Conservation (phyloP, 2,329 filamentous ascomycete species). For the Graphiopsis chlorocephala region DNA sequence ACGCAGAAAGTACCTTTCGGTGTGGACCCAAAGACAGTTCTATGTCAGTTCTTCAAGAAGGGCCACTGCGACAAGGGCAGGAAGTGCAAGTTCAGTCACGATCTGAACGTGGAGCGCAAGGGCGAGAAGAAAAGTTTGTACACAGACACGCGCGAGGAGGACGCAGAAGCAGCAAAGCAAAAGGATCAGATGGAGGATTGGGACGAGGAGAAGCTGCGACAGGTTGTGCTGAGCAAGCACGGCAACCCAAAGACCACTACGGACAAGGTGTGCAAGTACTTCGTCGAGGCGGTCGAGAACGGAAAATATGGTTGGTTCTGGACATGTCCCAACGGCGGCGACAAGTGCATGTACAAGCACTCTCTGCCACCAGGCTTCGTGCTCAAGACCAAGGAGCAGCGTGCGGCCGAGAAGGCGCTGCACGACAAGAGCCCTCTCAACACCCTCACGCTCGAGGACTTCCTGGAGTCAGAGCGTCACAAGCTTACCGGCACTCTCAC, state of each 20-base stretch:
- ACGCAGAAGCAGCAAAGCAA: conserved; percentile 71
- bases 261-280: conserved; percentile 99
- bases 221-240: conserved; percentile 92
- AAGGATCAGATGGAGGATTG: conserved; percentile 91
- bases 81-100: conserved; percentile 98
- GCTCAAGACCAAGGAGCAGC: conserved; percentile 95
- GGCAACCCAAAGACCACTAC: conserved; percentile 93
- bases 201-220: conserved; percentile 93
- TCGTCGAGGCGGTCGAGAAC: conserved; percentile 95
- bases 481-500: conserved; percentile 90
- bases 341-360: conserved; percentile 99
- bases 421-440: conserved; percentile 94
- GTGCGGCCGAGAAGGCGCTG: conserved; percentile 89
- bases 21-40: conserved; percentile 94
- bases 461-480: conserved; percentile 92
- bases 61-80: conserved; percentile 93
- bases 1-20: conserved; percentile 98
- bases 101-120: conserved; percentile 84
- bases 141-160: conserved; percentile 71
- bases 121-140: conserved; percentile 90
- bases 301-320: conserved; percentile 99
- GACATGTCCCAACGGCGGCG: conserved; percentile 91
- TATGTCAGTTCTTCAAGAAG: conserved; percentile 97
- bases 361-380: conserved; percentile 92
- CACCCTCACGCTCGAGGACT: conserved; percentile 94